Evolutionary conservation across 148 eudicot genomes (phyloP).

Genomic region (Rhododendron molle): DNA sequence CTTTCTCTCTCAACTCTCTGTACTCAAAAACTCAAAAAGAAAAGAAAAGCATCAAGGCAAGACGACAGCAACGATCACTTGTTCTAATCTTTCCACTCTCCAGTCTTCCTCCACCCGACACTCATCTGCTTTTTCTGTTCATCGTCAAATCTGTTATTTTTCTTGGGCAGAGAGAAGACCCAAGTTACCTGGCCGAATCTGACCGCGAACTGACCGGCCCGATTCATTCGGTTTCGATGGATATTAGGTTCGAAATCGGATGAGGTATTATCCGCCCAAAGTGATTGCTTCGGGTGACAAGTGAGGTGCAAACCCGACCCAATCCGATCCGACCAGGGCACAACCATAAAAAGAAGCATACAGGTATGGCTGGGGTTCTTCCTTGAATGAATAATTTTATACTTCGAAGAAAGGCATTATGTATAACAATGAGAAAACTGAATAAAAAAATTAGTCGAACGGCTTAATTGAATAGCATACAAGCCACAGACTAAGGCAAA

Average conservation of each 20-base stretch:
- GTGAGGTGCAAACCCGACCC: neutral
- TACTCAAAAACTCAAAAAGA: neutral
- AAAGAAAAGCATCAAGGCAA: too few species aligned
- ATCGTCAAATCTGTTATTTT: neutral
- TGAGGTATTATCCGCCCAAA: neutral
- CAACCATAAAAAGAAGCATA: neutral
- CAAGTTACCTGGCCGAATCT: neutral
- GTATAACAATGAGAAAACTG: neutral
- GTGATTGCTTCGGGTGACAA: neutral
- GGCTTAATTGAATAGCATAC: neutral
- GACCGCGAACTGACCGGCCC: neutral
- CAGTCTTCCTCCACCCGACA: neutral
- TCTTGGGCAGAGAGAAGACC: neutral
- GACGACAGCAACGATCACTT: neutral
- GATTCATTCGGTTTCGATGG: neutral
- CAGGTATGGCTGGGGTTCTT: too few species aligned
- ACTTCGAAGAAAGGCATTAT: neutral
- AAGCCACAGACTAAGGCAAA: neutral
- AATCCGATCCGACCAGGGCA: neutral
- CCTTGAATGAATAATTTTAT: neutral
- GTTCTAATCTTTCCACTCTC: neutral
- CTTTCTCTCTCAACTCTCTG: neutral
- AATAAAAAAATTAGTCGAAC: neutral
- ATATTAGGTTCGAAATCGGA: too few species aligned
- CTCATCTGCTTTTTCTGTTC: neutral